These are phyloP conservation scores for Amanita molliuscula DNA, from an alignment of 768 basidiomycete species.

Conservation along the genomic window DNA sequence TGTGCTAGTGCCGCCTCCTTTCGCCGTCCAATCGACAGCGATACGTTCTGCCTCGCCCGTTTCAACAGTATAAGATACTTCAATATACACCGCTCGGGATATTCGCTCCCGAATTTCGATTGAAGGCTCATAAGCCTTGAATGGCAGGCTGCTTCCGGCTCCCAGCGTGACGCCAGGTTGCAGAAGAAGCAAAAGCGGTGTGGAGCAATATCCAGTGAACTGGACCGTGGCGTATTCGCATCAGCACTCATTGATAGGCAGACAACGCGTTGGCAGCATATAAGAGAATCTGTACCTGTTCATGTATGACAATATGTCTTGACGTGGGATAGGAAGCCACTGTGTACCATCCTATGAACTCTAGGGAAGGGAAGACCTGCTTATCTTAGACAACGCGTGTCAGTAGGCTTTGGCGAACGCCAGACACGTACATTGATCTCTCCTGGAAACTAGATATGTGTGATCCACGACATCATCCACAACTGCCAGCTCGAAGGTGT, in stretches of 20 bases:
- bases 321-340: slow-evolving; percentile 65
- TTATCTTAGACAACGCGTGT: slow-evolving; percentile 52
- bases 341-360: slow-evolving; percentile 98
- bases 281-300: slow-evolving; percentile 47
- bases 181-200: slow-evolving; percentile 77
- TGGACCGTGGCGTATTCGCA: slow-evolving; percentile 19
- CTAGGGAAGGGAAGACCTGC: slow-evolving; percentile 95
- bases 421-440: slow-evolving; percentile 65
- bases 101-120: slow-evolving; percentile 75
- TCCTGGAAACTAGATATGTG: slow-evolving; percentile 70
- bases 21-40: slow-evolving; percentile 92
- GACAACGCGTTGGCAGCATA: slow-evolving; percentile 5
- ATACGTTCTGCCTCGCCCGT: slow-evolving; percentile 98
- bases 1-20: slow-evolving; percentile 73
- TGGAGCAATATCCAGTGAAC: slow-evolving; percentile 81
- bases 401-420: neutral
- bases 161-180: slow-evolving; percentile 42
- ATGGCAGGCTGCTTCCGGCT: slow-evolving; percentile 52
- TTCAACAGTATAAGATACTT: slow-evolving; percentile 82
- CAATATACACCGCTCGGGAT: slow-evolving; percentile 72
- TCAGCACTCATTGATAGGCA: slow-evolving; percentile 2
- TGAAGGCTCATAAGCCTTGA: slow-evolving; percentile 90
- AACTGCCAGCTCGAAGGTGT: slow-evolving; percentile 85
- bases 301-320: slow-evolving; percentile 75
- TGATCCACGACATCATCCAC: slow-evolving; percentile 62